Evolutionary conservation across 257 asterid species (phyloP).

Genomic region (Leptodermis oblonga): DNA sequence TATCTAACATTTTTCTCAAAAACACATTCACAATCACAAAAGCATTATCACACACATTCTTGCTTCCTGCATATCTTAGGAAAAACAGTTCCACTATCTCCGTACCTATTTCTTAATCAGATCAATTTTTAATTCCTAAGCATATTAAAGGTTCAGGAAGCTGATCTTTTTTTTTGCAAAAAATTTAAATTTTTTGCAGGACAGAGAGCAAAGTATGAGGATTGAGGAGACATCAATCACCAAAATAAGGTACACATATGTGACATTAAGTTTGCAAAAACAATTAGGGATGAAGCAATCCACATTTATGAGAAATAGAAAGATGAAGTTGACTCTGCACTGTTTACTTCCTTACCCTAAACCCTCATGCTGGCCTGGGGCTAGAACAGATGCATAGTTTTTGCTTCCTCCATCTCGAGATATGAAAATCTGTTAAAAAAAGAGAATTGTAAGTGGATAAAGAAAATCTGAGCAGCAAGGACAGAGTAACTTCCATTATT

Average conservation of each 20-base stretch:
- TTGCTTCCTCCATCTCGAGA: slow-evolving; percentile 97
- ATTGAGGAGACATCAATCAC: not conserved
- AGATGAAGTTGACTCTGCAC: not conserved
- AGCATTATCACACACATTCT: too few species aligned
- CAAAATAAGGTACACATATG: not conserved
- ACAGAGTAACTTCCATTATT: not conserved
- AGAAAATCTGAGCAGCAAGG: not conserved
- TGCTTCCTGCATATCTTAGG: too few species aligned
- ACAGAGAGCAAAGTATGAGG: too few species aligned
- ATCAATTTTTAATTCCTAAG: not conserved
- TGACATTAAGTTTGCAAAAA: not conserved
- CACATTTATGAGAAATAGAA: not conserved
- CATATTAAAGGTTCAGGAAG: not conserved
- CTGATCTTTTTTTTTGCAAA: too few species aligned
- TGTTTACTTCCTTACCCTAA: slow-evolving; percentile 60
- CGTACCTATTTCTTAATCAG: not conserved
- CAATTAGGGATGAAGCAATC: not conserved
- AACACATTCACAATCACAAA: not conserved
- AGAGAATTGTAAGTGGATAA: not conserved
- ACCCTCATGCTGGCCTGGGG: slow-evolving; percentile 88
- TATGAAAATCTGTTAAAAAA: slow-evolving; percentile 63
- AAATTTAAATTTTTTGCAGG: too few species aligned
- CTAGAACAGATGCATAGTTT: slow-evolving; percentile 79
- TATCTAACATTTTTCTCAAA: not conserved
- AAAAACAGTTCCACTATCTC: too few species aligned